These are phyloP conservation scores for Phoenix roebelenii DNA, from an alignment of 176 grass and related monocot genomes.

Conservation along the genomic window DNA sequence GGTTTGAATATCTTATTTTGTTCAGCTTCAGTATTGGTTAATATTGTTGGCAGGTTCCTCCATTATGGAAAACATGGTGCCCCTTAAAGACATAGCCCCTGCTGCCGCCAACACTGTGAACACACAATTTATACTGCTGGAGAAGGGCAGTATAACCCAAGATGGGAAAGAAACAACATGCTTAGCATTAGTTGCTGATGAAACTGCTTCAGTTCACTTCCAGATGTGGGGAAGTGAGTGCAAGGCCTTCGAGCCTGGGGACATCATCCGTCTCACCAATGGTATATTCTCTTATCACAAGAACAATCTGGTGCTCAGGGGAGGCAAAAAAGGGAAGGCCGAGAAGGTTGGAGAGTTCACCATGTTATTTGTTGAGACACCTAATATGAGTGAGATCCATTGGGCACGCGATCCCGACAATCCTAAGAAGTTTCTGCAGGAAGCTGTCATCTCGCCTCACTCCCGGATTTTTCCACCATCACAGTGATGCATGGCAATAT, in stretches of 20 bases:
- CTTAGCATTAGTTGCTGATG: slow-evolving; percentile 55
- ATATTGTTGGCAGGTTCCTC: slow-evolving; percentile 3
- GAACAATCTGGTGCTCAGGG: slow-evolving; percentile 43
- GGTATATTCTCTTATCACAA: slow-evolving; percentile 79
- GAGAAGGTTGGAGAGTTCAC: slow-evolving; percentile 70
- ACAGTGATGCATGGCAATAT: slow-evolving; percentile 1
- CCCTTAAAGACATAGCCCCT: slow-evolving; percentile 52
- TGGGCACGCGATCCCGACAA: slow-evolving; percentile 28
- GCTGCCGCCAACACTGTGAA: slow-evolving; percentile 69
- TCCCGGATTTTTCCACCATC: slow-evolving; percentile 41
- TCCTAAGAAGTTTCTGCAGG: slow-evolving; percentile 41
- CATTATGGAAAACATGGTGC: slow-evolving; percentile 1
- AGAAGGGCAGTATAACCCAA: slow-evolving; percentile 24
- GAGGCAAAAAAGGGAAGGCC: slow-evolving; percentile 41
- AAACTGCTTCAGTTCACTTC: slow-evolving; percentile 62
- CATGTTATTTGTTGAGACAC: slow-evolving; percentile 76
- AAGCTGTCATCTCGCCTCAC: slow-evolving; percentile 39
- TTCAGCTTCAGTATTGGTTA: too few relatives aligned
- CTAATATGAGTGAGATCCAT: slow-evolving; percentile 80
- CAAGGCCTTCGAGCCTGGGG: slow-evolving; percentile 53
- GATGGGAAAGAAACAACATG: slow-evolving; percentile 42
- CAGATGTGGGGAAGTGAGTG: slow-evolving; percentile 74
- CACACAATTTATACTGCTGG: slow-evolving; percentile 58
- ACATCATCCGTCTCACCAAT: slow-evolving; percentile 50
- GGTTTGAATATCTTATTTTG: too few relatives aligned